Evolutionary conservation across 2,329 filamentous ascomycete genomes (phyloP), one percentile per base, ranked within the genome.

Genomic region (Talaromyces sp.): DNA sequence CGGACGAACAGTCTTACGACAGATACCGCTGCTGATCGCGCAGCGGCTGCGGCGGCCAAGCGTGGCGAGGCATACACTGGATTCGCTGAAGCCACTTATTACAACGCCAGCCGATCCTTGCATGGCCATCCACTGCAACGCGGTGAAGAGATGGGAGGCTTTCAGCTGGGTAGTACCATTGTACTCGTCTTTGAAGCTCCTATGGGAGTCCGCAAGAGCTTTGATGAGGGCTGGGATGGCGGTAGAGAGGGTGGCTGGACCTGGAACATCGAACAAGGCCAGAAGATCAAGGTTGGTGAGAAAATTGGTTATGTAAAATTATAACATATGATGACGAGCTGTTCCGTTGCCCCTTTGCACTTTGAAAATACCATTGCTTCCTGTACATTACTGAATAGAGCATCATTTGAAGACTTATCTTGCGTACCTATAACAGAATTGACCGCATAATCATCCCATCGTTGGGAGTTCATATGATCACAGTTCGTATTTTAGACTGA

Each of bases 71-170:
- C 88, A 1, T 96, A 97, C 75, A 86, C 88, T n/a, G 95, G 95
- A 1, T 99, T 93, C 74, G 88, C 91, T 0, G 95, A 99, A 80
- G 96, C 95, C 8, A 93, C 90, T 2, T 99, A 99, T 74, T 86
- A 86, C 54, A 84, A 84, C 17, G 92, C 94, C 1, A 96, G 91
- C 72, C 80, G 84, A 3, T 86, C 97, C 2, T 83, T 99, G 0
- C 87, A 87, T 22, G 95, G 96, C 2, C 89, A 98, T 75, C 90
- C 94, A 1, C 81, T 99, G 63, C 87, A 89, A 68, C 85, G 91
- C 52, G 95, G 95, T 41, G 94, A 98, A 75, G 95, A 99, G 79
- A 98, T 99, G 93, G 95, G 95, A 63, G 96, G 95, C 0, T 99
- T 99, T 80, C 92, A 96, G 81, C 84, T 99, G 3, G 95, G 95